Evolutionary conservation across 345 rosid species (phyloP).

Genomic region (Tarenaya hassleriana): DNA sequence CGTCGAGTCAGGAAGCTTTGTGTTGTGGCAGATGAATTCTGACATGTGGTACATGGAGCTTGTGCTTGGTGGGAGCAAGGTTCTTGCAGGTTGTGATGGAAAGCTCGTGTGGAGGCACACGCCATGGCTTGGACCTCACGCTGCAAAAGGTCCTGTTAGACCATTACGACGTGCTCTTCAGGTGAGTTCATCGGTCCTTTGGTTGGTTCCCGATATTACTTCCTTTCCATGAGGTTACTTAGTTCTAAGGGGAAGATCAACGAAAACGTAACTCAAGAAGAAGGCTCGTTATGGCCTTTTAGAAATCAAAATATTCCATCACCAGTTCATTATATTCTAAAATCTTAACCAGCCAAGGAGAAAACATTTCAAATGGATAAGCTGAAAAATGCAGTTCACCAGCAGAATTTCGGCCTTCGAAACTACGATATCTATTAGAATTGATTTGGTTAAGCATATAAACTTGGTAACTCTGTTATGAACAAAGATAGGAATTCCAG

Average conservation of each 20-base stretch:
- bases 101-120: conserved; percentile 88
- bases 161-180: conserved; percentile 88
- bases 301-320: too few species aligned
- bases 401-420: too few species aligned
- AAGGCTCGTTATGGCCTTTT: too few species aligned
- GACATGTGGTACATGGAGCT: conserved; percentile 91
- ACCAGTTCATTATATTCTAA: too few species aligned
- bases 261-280: not conserved
- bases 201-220: not conserved
- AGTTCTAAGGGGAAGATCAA: too few species aligned
- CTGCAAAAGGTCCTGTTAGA: conserved; percentile 78
- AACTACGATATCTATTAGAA: too few species aligned
- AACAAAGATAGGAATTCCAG: not conserved
- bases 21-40: conserved; percentile 90
- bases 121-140: conserved; percentile 80
- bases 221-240: not conserved
- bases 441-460: too few species aligned
- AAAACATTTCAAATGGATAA: too few species aligned
- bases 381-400: too few species aligned
- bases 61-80: conserved; percentile 71
- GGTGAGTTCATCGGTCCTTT: conserved; percentile 28
- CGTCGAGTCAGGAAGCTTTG: conserved; percentile 72
- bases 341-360: too few species aligned
- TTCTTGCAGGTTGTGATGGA: conserved; percentile 79
- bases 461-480: not conserved